Conservation (phyloP, 495 filamentous ascomycete genomes). For the Neurospora cerealis region DNA sequence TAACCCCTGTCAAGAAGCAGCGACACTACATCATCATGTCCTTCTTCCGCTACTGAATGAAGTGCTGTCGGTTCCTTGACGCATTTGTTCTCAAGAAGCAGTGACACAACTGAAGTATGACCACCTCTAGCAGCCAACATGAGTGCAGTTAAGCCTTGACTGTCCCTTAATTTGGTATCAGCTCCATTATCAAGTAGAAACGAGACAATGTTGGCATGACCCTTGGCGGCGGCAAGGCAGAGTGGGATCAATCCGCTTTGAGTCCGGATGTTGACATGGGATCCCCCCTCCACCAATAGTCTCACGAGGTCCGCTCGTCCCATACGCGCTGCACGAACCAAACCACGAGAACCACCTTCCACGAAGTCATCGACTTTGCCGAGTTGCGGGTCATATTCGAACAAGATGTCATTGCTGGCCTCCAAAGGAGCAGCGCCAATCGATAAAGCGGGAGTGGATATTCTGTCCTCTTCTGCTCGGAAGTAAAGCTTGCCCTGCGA, state of each 20-base stretch:
- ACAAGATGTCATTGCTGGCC: not conserved
- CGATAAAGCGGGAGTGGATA: rapidly evolving
- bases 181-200: not conserved
- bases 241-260: not conserved
- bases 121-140: not conserved
- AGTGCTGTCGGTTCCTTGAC: not conserved
- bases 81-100: not conserved
- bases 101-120: not conserved
- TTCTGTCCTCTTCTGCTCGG: not conserved
- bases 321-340: not conserved
- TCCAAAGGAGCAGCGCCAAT: not conserved
- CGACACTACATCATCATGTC: not conserved
- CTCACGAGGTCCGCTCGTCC: not conserved
- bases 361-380: not conserved
- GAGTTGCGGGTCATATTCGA: not conserved
- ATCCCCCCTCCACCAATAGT: not conserved
- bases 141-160: not conserved
- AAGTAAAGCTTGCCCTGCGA: not conserved
- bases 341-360: not conserved
- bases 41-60: not conserved
- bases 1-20: not conserved
- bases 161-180: not conserved
- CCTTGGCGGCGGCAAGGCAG: not conserved
- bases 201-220: not conserved
- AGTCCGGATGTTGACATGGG: too few species aligned